Evolutionary conservation across 225 moss, liverwort and hornwort species (phyloP), one percentile per base, ranked within the genome.

Genomic region (Sphagnum tenellum): DNA sequence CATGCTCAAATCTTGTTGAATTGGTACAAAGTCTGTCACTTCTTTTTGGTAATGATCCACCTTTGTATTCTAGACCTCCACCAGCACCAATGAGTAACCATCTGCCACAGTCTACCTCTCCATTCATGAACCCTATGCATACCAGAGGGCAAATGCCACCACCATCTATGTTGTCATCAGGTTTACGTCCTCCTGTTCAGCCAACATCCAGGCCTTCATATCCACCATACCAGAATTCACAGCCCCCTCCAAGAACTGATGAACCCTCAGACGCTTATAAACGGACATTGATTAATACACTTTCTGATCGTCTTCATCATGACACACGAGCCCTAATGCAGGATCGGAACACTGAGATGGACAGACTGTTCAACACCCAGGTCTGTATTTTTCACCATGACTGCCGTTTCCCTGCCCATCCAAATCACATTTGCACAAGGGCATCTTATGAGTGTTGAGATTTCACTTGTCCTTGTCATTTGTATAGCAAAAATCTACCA

Each of bases 1-100:
- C 96, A 8, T 82, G 96, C 45, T 92, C 96, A 5, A 98, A 93
- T 76, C 73, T 98, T 65, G 96, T 98, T 60, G 96, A 98, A 75
- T 74, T 98, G 73, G 87, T 98, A 45, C 92, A 92, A 75, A 82
- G 81, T 60, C 69, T 92, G 50, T 98, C 96, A 12, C 85, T 92
- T 60, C 78, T 92, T 51, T 98, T 98, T 67, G 96, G 96, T 47
- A 90, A 90, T 70, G 92, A 98, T 63, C 92, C 96, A 2, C 96
- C 96, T 50, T 68, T 98, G 62, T 98, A 92, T 55, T 98, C 96
- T 9, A 77, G 90, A 69, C 85, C 92, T 2, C 62, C 87, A 2
- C 64, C 87, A 6, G 67, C 71, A 3, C 63, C 78, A 59, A 67
- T 62, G 2, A 73, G 69, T 47, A 75, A 66, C 56, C 88, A 88